Evolutionary conservation across 805 yeast genomes (phyloP), one percentile per base, ranked within the genome.

Genomic region (Geotrichum ghanense): DNA sequence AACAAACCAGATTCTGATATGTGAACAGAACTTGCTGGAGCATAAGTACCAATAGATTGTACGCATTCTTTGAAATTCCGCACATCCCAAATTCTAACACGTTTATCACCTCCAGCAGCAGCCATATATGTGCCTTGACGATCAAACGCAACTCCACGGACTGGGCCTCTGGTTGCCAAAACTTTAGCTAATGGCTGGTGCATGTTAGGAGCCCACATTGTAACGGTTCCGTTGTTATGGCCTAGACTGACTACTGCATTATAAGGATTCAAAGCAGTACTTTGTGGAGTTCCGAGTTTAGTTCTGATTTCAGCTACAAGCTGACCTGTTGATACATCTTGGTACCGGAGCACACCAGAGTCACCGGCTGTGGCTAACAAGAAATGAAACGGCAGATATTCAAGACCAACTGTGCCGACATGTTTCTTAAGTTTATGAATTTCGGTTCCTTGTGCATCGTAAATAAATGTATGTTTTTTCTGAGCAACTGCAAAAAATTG

Each of bases 401-500:
- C 95, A 58, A 92, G 68, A 49, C 75, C 70, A 34, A 89, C 85
- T 22, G 81, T 81, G 55, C 89, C 97, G 23, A 87, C 71, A 62
- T 92, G 98, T 60, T 85, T 92, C 57, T 83, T 84, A 65, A 92
- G 71, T 58, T 94, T 77, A 66, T 92, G 99, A 50, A 92, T 67
- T 71, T 92, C 99, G 46, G 82, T 73, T 23, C 99, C 99, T 51
- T 81, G 78, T 53, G 81, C 81, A 64, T 92, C 96, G 63, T 92
- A 92, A 31, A 92, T 84, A 62, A 82, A 92, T 0, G 92, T 84
- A 64, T 90, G 86, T 63, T 87, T 89, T 66, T 88, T 89, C 67
- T 92, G 99, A 1, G 99, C 97, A 16, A 81, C 95, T 0, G 99
- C 99, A 68, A 86, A 88, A 64, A 71, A 88, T 64, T 88, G 96